Percentiles rank a stretch among this genome's conserved stretches.
phyloP scores from a whole-genome alignment of 2,329 filamentous ascomycete species.

The Fusarium chaquense region DNA sequence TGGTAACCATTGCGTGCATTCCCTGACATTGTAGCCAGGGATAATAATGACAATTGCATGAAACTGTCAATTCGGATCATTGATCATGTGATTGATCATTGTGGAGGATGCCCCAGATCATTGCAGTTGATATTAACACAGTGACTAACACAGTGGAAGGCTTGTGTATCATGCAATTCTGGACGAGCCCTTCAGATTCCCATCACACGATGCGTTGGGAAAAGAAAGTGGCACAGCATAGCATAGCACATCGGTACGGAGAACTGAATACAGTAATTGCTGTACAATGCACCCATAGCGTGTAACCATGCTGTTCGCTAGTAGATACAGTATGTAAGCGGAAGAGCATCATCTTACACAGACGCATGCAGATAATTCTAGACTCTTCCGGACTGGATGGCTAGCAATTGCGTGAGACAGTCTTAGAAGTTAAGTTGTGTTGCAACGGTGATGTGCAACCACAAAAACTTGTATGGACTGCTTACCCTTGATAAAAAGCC shows the following conservation, averaged over 20 bases:
- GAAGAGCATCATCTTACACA: background rate
- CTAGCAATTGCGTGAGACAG: slow-evolving; percentile 20
- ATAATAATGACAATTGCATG: slow-evolving; percentile 8
- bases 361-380: slow-evolving; percentile 32
- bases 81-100: slow-evolving; percentile 11
- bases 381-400: slow-evolving; percentile 25
- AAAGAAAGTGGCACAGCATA: slow-evolving; percentile 23
- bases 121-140: background rate
- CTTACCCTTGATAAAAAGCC: background rate
- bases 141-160: background rate
- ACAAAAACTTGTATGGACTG: background rate
- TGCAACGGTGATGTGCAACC: slow-evolving; percentile 13
- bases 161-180: slow-evolving; percentile 23
- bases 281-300: slow-evolving; percentile 3
- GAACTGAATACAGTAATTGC: slow-evolving; percentile 3
- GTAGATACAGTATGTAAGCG: slow-evolving; percentile 3
- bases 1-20: background rate
- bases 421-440: slow-evolving; percentile 12
- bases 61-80: background rate
- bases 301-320: background rate
- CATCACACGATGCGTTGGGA: slow-evolving; percentile 13
- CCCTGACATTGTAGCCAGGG: background rate
- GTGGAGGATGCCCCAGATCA: slow-evolving; percentile 16
- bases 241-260: slow-evolving; percentile 15
- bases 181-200: background rate